A percentile compares a stretch with the other conserved stretches of the same genome.
These are phyloP conservation scores for Sphaerobolus stellatus DNA, from an alignment of 1,284 basidiomycete genomes.

Conservation along the genomic window DNA sequence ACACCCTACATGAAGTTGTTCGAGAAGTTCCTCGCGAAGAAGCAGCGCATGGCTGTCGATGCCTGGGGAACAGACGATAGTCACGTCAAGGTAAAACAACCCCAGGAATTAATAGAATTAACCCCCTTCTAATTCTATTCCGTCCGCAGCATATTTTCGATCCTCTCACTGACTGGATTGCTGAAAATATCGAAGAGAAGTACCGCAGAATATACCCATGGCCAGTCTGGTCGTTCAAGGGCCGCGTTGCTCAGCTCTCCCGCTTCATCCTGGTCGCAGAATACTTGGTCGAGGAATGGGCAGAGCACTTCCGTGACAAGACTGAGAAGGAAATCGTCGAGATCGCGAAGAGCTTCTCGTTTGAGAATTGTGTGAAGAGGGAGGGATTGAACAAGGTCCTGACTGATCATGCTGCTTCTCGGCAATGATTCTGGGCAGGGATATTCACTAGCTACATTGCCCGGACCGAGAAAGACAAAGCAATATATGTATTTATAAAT, in stretches of 20 bases:
- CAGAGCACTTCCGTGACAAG: constrained; percentile 59
- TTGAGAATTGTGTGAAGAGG: constrained; percentile 53
- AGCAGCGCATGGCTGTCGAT: constrained; percentile 63
- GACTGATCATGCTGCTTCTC: constrained; percentile 9
- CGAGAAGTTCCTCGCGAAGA: constrained; percentile 60
- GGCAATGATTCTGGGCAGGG: neutral
- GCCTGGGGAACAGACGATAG: constrained; percentile 65
- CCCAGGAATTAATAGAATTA: neutral
- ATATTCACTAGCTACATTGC: neutral
- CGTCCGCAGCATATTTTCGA: constrained; percentile 54
- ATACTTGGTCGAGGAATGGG: constrained; percentile 65
- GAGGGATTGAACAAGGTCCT: constrained; percentile 44
- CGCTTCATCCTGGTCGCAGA: constrained; percentile 65
- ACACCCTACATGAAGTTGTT: constrained; percentile 72
- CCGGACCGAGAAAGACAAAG: neutral
- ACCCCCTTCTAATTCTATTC: neutral
- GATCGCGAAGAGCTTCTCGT: constrained; percentile 61
- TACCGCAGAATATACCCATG: constrained; percentile 45
- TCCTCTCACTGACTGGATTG: constrained; percentile 56
- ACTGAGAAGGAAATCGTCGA: constrained; percentile 54
- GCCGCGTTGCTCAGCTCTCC: constrained; percentile 51
- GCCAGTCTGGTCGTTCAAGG: constrained; percentile 15
- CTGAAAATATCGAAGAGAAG: constrained; percentile 36
- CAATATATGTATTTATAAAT: neutral
- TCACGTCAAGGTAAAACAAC: constrained; percentile 32